Evolutionary conservation across 495 filamentous ascomycete species (phyloP), one percentile per base, ranked within the genome.

Genomic region (Aspergillus nanangensis): DNA sequence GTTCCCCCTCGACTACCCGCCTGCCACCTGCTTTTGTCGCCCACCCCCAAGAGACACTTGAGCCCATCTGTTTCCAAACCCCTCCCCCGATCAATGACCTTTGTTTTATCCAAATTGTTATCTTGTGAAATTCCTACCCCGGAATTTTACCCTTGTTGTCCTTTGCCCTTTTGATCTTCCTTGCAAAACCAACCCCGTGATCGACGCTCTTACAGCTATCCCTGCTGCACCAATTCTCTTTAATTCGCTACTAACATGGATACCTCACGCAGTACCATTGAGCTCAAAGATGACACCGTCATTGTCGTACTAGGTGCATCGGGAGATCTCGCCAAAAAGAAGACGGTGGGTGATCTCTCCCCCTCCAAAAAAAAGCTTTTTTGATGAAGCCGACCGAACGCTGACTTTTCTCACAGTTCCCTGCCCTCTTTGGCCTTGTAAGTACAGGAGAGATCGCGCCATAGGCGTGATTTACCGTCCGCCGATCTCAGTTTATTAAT

Each of bases 281-380:
- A 97, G 80, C 85, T 99, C 53, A 99, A 95, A 77, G 88, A 97
- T 61, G 92, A 97, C 79, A 99, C 94, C 51, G 78, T 93, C 62
- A 95, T 99, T 66, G 83, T 99, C 50, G 93, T 99, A 57, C 83
- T 99, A 48, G 93, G 93, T 59, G 93, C 93, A 44, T 97, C 94
- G 14, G 93, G 93, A 45, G 93, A 99, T 77, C 77, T 99, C 35
- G 93, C 94, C 23, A 97, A 97, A 78, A 98, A 98, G 84, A 98
- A 98, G 81, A 98, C 93, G 15, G 91, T 95, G 69, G 58, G 88
- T 75, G 24, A 35, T 42, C 39, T 48, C 38, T 45, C 44, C 11
- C 25, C 25, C 25, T 29, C 7, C 25, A 29, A 29, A 29, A 29
- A 29, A 50, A 29, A 29, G 13, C 23, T 39, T 41, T 29, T 21